These are phyloP conservation scores for Penstemon eatonii DNA, from an alignment of 257 asterid species.

Conservation along the genomic window DNA sequence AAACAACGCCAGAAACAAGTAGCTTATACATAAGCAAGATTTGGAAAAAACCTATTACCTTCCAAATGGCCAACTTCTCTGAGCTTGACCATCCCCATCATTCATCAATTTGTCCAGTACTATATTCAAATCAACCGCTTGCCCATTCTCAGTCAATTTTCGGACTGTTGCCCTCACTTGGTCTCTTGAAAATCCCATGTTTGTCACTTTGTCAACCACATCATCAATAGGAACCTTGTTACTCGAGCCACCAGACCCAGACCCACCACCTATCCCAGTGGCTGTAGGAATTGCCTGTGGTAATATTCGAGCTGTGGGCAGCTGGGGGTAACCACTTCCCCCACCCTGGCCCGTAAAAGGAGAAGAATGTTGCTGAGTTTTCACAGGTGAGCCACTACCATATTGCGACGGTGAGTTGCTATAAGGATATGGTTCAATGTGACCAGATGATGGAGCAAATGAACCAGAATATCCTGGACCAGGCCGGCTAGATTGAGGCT, in stretches of 20 bases:
- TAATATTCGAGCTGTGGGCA: conserved; percentile 81
- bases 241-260: conserved; percentile 54
- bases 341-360: conserved; percentile 51
- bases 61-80: conserved; percentile 66
- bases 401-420: conserved; percentile 56
- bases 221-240: conserved; percentile 86
- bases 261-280: conserved; percentile 57
- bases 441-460: conserved; percentile 56
- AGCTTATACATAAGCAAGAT: conserved; percentile 32
- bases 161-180: conserved; percentile 83
- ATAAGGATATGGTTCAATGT: conserved; percentile 66
- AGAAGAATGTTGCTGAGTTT: conserved; percentile 51
- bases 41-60: conserved; percentile 38
- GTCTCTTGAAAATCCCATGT: conserved; percentile 91
- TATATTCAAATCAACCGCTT: conserved; percentile 80
- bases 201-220: conserved; percentile 90
- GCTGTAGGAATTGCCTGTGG: conserved; percentile 92
- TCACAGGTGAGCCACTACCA: conserved; percentile 58
- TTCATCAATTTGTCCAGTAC: conserved; percentile 98
- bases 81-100: conserved; percentile 68
- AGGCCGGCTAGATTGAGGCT: conserved; percentile 65
- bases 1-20: conserved; percentile 23
- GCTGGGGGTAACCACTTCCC: conserved; percentile 75
- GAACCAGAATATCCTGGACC: conserved; percentile 68
- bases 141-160: conserved; percentile 90